phyloP scores from a whole-genome alignment of 371 early-diverging fungal genomes.

The Mucor irregularis region DNA sequence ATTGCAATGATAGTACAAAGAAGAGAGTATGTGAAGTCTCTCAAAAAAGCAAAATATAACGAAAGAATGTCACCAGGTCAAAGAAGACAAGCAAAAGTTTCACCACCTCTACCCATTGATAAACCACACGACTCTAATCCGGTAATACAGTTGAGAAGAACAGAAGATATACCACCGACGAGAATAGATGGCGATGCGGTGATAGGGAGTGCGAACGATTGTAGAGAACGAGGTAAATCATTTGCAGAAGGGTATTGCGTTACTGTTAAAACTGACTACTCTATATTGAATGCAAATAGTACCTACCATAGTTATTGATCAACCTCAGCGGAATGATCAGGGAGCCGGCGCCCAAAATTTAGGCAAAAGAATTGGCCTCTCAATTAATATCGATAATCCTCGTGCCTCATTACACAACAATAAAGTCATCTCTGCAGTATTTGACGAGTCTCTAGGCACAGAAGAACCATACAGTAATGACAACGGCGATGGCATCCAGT shows the following conservation, averaged over 20 bases:
- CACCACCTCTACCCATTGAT: not conserved
- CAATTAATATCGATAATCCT: no score
- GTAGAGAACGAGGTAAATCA: not conserved
- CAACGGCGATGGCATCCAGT: no score
- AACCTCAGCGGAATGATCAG: not conserved
- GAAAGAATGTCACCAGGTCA: not conserved
- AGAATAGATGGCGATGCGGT: no score
- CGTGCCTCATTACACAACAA: no score
- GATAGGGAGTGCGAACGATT: not conserved
- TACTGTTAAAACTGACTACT: not conserved
- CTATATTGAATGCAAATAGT: not conserved
- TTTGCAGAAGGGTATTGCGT: not conserved
- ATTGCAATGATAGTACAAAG: conserved; percentile 31
- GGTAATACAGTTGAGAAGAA: no score
- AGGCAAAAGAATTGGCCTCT: no score
- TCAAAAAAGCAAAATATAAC: conserved; percentile 10
- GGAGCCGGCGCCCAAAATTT: not conserved
- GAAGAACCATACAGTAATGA: no score
- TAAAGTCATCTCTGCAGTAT: no score
- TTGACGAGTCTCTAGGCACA: no score
- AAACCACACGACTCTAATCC: no score
- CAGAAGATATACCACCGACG: no score
- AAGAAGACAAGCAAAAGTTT: not conserved
- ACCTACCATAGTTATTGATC: not conserved
- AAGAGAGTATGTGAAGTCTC: conserved; percentile 20